Conservation (phyloP, 768 basidiomycete species). For the Termitomyces sp. region DNA sequence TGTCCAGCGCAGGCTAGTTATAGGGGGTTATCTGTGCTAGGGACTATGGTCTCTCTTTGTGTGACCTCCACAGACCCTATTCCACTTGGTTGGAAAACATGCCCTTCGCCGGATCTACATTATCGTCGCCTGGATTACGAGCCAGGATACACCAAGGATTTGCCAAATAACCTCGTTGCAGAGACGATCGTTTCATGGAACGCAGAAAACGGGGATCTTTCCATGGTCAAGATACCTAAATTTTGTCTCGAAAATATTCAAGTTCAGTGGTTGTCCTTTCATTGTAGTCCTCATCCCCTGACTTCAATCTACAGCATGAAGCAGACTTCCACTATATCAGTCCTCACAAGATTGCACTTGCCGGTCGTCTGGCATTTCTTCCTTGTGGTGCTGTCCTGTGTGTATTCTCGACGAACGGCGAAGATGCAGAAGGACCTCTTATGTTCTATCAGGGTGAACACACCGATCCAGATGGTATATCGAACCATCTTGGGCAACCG, state of each 20-base stretch:
- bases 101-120: background rate
- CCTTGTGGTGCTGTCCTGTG: background rate
- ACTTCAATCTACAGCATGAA: background rate
- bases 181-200: slow-evolving; percentile 5
- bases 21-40: background rate
- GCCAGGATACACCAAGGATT: background rate
- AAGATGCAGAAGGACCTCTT: background rate
- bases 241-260: background rate
- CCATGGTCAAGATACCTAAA: slow-evolving; percentile 3
- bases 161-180: background rate
- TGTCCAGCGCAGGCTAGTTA: slow-evolving; percentile 5
- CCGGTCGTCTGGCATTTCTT: background rate
- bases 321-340: background rate
- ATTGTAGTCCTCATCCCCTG: background rate
- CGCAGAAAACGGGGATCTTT: slow-evolving; percentile 4
- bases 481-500: too few relatives aligned
- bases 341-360: background rate
- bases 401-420: background rate
- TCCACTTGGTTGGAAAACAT: background rate
- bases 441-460: background rate
- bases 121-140: background rate
- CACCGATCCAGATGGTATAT: too few relatives aligned
- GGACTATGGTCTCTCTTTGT: slow-evolving; percentile 1
- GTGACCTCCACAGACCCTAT: background rate
- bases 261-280: background rate